phyloP scores from a whole-genome alignment of 257 asterid genomes.

The Cordia subcordata region DNA sequence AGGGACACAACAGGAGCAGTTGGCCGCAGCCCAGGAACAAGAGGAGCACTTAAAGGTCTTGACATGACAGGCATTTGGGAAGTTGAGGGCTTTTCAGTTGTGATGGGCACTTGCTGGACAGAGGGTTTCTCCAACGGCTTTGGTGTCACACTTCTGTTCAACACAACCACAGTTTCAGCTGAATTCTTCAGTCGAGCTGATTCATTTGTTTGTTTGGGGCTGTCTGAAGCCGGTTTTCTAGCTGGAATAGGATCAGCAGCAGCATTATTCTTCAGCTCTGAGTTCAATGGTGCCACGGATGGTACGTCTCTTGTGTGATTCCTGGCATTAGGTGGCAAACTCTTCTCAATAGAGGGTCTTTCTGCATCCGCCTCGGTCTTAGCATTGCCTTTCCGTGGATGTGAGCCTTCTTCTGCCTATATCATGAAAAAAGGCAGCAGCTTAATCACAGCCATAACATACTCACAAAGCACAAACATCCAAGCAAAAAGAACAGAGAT shows the following conservation, averaged over 20 bases:
- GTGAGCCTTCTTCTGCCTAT: constrained; percentile 50
- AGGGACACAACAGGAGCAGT: constrained; percentile 42
- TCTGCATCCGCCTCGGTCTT: constrained; percentile 32
- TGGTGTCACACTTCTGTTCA: constrained; percentile 32
- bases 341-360: constrained; percentile 21
- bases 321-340: constrained; percentile 36
- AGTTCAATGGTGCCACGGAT: constrained; percentile 17
- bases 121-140: constrained; percentile 35
- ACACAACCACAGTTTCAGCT: constrained; percentile 28
- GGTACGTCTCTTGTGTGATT: constrained; percentile 42
- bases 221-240: constrained; percentile 36
- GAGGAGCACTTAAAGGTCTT: constrained; percentile 84
- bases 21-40: constrained; percentile 50
- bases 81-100: constrained; percentile 27
- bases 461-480: not conserved
- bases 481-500: not conserved
- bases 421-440: constrained; percentile 18
- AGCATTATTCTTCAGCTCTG: constrained; percentile 33
- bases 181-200: constrained; percentile 25
- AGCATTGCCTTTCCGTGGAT: constrained; percentile 20
- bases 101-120: constrained; percentile 18
- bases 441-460: not conserved
- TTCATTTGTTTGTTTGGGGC: constrained; percentile 36
- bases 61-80: constrained; percentile 39
- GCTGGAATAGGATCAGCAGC: constrained; percentile 22